Evolutionary conservation across 2,329 filamentous ascomycete species (phyloP).

Genomic region (Colletotrichum eremochloae): DNA sequence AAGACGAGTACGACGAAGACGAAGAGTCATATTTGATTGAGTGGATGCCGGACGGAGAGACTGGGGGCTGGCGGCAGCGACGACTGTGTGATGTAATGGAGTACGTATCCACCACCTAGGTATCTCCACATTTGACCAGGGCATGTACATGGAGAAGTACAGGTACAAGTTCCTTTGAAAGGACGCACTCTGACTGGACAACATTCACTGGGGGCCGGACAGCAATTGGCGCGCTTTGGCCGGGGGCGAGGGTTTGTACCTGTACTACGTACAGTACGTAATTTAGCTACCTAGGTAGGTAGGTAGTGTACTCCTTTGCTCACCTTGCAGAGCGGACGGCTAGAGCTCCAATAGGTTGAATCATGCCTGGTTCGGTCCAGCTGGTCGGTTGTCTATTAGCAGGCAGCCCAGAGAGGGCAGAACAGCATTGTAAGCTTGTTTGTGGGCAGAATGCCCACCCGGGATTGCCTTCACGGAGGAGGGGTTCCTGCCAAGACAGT

Average conservation of each 20-base stretch:
- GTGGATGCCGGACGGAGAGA: background rate
- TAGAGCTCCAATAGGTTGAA: background rate
- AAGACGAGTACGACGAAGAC: constrained; percentile 6
- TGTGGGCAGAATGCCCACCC: background rate
- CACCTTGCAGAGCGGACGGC: too few species aligned
- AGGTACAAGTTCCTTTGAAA: background rate
- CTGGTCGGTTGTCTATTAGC: background rate
- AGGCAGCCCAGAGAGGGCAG: background rate
- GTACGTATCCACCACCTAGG: background rate
- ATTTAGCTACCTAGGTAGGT: background rate
- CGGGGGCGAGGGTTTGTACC: background rate
- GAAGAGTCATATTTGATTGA: constrained; percentile 16
- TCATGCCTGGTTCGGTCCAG: background rate
- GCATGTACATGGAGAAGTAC: background rate
- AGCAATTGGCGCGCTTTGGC: background rate
- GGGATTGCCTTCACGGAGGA: background rate
- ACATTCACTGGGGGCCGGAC: background rate
- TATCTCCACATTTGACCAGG: constrained; percentile 13
- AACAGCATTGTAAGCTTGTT: background rate
- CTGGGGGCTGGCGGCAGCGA: constrained; percentile 2
- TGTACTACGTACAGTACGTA: too few species aligned
- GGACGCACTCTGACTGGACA: background rate
- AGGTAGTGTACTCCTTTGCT: background rate
- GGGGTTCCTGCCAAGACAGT: background rate
- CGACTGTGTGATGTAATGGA: constrained; percentile 30